Evolutionary conservation across 345 rosid genomes (phyloP).

Genomic region (Salix koriyanagi): DNA sequence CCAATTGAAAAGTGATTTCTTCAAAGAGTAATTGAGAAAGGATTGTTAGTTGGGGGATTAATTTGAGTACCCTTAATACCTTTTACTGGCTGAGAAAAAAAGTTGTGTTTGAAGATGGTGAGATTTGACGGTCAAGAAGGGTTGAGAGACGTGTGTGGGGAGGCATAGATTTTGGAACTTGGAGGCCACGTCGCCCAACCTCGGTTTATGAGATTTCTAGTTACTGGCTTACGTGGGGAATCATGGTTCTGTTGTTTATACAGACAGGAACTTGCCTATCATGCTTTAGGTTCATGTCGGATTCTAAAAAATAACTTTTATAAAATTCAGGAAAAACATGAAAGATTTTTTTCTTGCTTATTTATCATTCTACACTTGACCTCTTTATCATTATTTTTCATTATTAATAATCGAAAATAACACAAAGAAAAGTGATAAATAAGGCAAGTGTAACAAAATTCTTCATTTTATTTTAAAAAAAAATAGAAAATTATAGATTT

Average conservation of each 20-base stretch:
- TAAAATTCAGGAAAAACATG: too few relatives aligned
- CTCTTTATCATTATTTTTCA: too few relatives aligned
- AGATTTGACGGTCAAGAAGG: slow-evolving; percentile 14
- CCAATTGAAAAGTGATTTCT: neutral
- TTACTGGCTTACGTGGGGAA: slow-evolving; percentile 6
- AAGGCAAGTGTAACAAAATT: too few relatives aligned
- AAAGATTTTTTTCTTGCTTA: too few relatives aligned
- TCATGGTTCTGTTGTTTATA: neutral
- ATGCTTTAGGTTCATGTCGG: too few relatives aligned
- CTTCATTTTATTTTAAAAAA: too few relatives aligned
- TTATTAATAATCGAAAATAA: too few relatives aligned
- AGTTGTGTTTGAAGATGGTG: neutral
- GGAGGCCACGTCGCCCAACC: slow-evolving; percentile 18
- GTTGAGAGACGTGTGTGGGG: neutral
- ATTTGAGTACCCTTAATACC: neutral
- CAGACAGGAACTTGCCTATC: too few relatives aligned
- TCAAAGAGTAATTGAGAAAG: neutral
- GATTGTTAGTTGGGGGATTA: neutral
- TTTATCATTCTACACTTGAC: too few relatives aligned
- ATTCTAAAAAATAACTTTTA: too few relatives aligned
- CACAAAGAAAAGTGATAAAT: too few relatives aligned
- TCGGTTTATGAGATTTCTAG: neutral
- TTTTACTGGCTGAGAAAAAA: neutral
- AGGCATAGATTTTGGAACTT: neutral
- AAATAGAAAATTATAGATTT: too few relatives aligned